Conservation (phyloP, 768 basidiomycete species). For the Boletellus sp. region DNA sequence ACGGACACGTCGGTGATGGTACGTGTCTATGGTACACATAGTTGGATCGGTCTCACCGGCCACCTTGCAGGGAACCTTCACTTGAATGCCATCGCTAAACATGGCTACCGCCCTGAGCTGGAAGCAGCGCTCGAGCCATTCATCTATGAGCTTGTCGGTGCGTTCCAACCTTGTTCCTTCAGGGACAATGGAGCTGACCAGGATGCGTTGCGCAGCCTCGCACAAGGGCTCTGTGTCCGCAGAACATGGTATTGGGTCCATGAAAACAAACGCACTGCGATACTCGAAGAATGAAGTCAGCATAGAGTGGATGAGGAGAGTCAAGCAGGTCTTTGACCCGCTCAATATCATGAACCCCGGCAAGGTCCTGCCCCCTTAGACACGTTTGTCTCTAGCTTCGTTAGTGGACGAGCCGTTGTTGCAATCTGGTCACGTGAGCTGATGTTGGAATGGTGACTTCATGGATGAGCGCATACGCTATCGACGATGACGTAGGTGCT, state of each 20-base stretch:
- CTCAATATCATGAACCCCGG: slow-evolving; percentile 91
- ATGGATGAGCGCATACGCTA: slow-evolving; percentile 7
- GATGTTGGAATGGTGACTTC: not conserved
- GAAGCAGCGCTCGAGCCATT: slow-evolving; percentile 90
- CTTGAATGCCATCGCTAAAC: slow-evolving; percentile 80
- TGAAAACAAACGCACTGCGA: slow-evolving; percentile 86
- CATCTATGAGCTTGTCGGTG: slow-evolving; percentile 86
- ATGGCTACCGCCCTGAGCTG: slow-evolving; percentile 74
- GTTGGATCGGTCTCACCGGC: not conserved
- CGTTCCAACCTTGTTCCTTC: slow-evolving; percentile 19
- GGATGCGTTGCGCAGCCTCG: slow-evolving; percentile 44
- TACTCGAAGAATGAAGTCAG: slow-evolving; percentile 82
- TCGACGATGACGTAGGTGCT: slow-evolving; percentile 8
- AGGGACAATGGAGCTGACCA: not conserved
- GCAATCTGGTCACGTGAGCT: not conserved
- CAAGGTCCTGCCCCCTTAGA: slow-evolving; percentile 53
- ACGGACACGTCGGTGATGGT: slow-evolving; percentile 97
- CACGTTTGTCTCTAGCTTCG: not conserved
- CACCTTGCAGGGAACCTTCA: slow-evolving; percentile 77
- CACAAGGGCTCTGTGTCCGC: slow-evolving; percentile 91
- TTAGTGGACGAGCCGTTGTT: no score
- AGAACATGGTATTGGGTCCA: slow-evolving; percentile 94
- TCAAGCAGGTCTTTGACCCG: slow-evolving; percentile 88
- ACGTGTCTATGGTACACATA: slow-evolving; percentile 25
- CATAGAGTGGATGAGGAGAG: slow-evolving; percentile 84